Conservation (phyloP, 495 filamentous ascomycete species). For the Rusavskia elegans region DNA sequence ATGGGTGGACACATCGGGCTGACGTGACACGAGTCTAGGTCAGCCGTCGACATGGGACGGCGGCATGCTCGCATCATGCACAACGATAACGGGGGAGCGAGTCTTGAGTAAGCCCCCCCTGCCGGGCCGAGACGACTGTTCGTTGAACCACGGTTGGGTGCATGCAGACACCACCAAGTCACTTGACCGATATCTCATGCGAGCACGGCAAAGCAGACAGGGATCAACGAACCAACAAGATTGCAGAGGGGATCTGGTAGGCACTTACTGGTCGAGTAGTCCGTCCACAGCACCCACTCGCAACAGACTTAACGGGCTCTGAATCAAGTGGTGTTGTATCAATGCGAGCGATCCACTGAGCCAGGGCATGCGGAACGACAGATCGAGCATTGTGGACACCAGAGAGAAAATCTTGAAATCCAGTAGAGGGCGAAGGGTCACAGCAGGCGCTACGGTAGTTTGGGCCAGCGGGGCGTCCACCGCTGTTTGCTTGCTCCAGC, state of each 20-base stretch:
- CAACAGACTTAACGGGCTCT: conserved; percentile 61
- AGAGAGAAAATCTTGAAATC: conserved; percentile 59
- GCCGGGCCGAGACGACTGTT: conserved; percentile 5
- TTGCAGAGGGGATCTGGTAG: conserved; percentile 10
- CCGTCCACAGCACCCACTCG: conserved; percentile 57
- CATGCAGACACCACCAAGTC: conserved; percentile 30
- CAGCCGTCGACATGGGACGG: not conserved
- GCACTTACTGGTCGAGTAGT: conserved; percentile 76
- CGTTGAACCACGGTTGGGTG: conserved; percentile 7
- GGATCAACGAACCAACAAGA: conserved; percentile 13
- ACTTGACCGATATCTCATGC: conserved; percentile 56
- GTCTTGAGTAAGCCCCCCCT: not conserved
- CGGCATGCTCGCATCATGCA: conserved; percentile 13
- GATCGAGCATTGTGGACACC: conserved; percentile 48
- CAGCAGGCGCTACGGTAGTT: not conserved
- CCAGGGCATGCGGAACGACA: conserved; percentile 76
- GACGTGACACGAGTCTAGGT: not conserved
- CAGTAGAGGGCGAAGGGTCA: conserved; percentile 49
- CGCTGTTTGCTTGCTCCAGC: conserved; percentile 5
- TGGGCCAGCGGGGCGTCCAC: conserved; percentile 1
- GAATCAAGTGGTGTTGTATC: conserved; percentile 51
- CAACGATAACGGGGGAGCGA: conserved; percentile 22
- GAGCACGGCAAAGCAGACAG: conserved; percentile 24
- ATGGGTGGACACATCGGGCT: not conserved
- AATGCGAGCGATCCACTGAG: conserved; percentile 54